These are phyloP conservation scores for Benincasa hispida DNA, from an alignment of 306 rosid genomes.

Conservation along the genomic window DNA sequence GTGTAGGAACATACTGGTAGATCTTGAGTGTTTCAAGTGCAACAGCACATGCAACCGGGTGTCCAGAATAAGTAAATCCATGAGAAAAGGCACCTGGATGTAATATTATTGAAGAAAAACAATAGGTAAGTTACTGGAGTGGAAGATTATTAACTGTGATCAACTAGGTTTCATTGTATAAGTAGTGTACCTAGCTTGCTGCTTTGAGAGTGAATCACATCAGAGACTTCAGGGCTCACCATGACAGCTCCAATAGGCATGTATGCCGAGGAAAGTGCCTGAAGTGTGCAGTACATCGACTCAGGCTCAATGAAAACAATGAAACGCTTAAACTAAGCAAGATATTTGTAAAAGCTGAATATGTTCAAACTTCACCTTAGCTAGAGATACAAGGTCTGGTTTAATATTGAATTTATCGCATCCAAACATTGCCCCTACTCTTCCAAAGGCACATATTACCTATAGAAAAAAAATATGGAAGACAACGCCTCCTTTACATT, in stretches of 20 bases:
- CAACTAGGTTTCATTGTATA: background rate
- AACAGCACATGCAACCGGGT: constrained; percentile 71
- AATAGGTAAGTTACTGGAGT: background rate
- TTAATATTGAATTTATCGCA: constrained; percentile 74
- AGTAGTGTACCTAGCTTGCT: constrained; percentile 57
- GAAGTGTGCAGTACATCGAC: background rate
- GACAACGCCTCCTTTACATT: background rate
- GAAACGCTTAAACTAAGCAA: background rate
- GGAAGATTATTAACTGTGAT: background rate
- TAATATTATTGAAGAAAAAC: background rate
- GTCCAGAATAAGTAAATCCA: constrained; percentile 93
- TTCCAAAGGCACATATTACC: constrained; percentile 93
- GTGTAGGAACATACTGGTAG: constrained; percentile 48
- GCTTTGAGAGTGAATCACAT: constrained; percentile 75
- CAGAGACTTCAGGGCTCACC: constrained; percentile 72
- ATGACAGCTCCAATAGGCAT: constrained; percentile 86
- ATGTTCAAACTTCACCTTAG: constrained; percentile 42
- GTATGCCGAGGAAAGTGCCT: constrained; percentile 91
- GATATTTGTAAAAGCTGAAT: background rate
- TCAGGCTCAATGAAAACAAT: background rate
- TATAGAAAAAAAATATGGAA: constrained; percentile 13
- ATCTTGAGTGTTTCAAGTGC: constrained; percentile 85
- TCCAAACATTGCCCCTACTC: constrained; percentile 81
- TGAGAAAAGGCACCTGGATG: constrained; percentile 52
- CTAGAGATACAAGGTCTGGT: constrained; percentile 89